Conservation (phyloP, 2,329 filamentous ascomycete genomes). For the Sclerotinia subarctica region DNA sequence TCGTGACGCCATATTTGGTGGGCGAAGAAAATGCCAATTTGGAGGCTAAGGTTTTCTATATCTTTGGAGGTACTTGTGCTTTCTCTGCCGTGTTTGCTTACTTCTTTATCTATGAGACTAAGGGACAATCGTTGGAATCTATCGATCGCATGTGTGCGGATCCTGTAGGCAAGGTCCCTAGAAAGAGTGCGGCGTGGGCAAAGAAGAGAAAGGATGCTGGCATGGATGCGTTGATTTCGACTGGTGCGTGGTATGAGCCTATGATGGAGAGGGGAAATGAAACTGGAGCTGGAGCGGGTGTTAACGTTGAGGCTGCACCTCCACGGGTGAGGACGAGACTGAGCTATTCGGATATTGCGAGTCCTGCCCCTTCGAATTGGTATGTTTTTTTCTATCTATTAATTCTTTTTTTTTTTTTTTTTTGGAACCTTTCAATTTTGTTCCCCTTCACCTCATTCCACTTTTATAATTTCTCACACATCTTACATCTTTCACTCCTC, state of each 20-base stretch:
- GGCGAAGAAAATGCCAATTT: constrained; percentile 44
- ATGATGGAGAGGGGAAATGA: too few species aligned
- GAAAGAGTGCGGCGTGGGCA: not conserved
- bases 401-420: too few species aligned
- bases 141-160: constrained; percentile 57
- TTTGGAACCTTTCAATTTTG: too few species aligned
- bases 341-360: not conserved
- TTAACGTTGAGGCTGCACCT: not conserved
- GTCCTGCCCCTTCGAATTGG: not conserved
- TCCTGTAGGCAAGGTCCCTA: not conserved
- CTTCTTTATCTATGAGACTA: constrained; percentile 62
- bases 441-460: too few species aligned
- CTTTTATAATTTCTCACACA: too few species aligned
- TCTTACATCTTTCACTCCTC: too few species aligned
- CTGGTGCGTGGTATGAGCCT: too few species aligned
- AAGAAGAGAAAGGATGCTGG: not conserved
- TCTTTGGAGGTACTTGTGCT: constrained; percentile 58
- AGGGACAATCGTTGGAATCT: constrained; percentile 68
- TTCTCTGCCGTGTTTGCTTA: constrained; percentile 52
- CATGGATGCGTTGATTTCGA: not conserved
- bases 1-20: constrained; percentile 71
- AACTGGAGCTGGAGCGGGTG: not conserved
- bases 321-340: not conserved
- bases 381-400: too few species aligned
- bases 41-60: constrained; percentile 43